Evolutionary conservation across 208 protist genomes (phyloP).

Genomic region (Blastocrithidia nonstop): DNA sequence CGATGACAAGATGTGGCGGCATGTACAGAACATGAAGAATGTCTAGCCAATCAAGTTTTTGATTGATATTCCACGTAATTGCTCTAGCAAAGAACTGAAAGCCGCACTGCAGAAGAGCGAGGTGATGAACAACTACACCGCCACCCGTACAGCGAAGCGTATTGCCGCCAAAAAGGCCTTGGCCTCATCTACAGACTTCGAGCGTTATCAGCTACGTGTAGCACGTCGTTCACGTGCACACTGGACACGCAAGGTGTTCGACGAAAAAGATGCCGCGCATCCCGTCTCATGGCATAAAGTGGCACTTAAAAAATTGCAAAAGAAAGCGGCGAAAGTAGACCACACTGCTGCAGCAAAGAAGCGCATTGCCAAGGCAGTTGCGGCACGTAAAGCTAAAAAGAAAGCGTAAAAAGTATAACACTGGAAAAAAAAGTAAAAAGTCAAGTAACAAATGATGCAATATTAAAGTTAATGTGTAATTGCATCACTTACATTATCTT

Average conservation of each 20-base stretch:
- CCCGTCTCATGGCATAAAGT: conserved; percentile 84
- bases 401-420: no score
- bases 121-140: conserved; percentile 75
- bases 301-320: conserved; percentile 70
- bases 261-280: conserved; percentile 76
- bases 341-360: conserved; percentile 52
- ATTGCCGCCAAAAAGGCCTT: conserved; percentile 72
- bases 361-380: conserved; percentile 80
- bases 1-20: conserved; percentile 82
- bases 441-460: no score
- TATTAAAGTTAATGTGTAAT: no score
- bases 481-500: conserved; percentile 2
- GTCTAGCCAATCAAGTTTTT: conserved; percentile 71
- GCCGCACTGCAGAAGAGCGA: conserved; percentile 43
- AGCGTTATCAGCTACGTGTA: conserved; percentile 85
- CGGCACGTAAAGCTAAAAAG: conserved; percentile 44
- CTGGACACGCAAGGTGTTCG: conserved; percentile 85
- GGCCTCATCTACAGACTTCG: conserved; percentile 76
- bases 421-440: no score
- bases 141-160: conserved; percentile 57
- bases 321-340: conserved; percentile 77
- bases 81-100: conserved; percentile 62
- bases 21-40: conserved; percentile 83
- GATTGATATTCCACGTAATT: conserved; percentile 45
- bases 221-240: conserved; percentile 78